Evolutionary conservation across 805 yeast species (phyloP).

Genomic region (Zygosaccharomyces rouxii): DNA sequence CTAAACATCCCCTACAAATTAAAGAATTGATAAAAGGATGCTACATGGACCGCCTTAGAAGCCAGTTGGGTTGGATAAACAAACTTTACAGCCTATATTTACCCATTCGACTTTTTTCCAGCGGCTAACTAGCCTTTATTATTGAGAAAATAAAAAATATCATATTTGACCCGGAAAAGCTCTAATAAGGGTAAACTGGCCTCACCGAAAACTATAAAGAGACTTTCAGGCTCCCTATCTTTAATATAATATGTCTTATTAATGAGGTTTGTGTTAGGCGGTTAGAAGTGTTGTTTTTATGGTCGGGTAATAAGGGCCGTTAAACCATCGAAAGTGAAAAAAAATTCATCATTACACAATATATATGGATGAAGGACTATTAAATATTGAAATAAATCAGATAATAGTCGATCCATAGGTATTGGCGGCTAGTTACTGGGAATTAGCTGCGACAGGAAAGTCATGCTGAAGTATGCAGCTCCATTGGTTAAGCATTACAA

Average conservation of each 20-base stretch:
- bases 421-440: background rate
- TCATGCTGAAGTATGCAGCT: slow-evolving; percentile 18
- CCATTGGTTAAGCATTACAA: slow-evolving; percentile 15
- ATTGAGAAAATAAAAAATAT: no score
- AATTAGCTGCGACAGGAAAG: slow-evolving; percentile 3
- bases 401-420: background rate
- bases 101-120: background rate
- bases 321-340: background rate
- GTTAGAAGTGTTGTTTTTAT: background rate
- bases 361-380: background rate
- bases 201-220: background rate
- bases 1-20: background rate
- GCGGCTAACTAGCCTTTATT: no score
- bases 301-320: background rate
- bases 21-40: background rate
- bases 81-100: background rate
- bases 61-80: background rate
- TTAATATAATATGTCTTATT: background rate
- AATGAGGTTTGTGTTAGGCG: background rate
- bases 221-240: background rate
- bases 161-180: no score
- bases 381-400: background rate
- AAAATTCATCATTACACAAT: background rate
- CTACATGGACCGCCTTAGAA: background rate
- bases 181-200: no score